Conservation (phyloP, 139 green algal genomes). For the Chlorella sorokiniana region DNA sequence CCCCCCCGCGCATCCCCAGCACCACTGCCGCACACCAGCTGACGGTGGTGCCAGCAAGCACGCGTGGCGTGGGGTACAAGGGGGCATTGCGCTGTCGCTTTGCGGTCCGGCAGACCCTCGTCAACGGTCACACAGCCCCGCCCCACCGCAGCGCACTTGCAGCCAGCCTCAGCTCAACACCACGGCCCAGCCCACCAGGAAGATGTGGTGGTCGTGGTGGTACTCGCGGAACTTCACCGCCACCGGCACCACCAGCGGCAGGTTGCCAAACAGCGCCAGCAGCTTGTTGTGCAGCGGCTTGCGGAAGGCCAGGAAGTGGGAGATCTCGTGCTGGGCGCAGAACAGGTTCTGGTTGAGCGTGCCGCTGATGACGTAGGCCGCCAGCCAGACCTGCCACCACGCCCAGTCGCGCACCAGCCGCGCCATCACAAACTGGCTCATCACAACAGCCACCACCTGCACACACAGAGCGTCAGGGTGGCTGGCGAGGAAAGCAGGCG, state of each 20-base stretch:
- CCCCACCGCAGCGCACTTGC: background rate
- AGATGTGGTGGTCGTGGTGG: conserved; percentile 78
- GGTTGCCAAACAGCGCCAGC: conserved; percentile 66
- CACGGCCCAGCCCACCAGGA: conserved; percentile 43
- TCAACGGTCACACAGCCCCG: too few species aligned
- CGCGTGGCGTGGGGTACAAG: too few species aligned
- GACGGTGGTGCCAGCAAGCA: too few species aligned
- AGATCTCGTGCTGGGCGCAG: conserved; percentile 72
- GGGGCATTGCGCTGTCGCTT: too few species aligned
- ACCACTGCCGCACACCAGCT: too few species aligned
- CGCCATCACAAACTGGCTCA: conserved; percentile 58
- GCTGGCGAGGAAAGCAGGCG: background rate
- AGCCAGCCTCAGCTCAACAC: background rate
- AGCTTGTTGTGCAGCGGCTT: conserved; percentile 60
- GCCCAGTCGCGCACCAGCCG: conserved; percentile 48
- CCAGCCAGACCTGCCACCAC: conserved; percentile 51
- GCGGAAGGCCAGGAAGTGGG: conserved; percentile 68
- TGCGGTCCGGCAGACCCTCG: too few species aligned
- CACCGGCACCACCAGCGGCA: conserved; percentile 65
- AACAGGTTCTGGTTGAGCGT: conserved; percentile 76
- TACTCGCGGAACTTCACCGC: conserved; percentile 74
- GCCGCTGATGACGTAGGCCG: conserved; percentile 58
- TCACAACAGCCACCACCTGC: conserved; percentile 60
- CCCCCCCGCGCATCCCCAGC: too few species aligned
- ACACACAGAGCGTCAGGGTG: background rate